Base-by-base conservation (phyloP, 164 flowering plant species). In the Annona cherimola region DNA sequence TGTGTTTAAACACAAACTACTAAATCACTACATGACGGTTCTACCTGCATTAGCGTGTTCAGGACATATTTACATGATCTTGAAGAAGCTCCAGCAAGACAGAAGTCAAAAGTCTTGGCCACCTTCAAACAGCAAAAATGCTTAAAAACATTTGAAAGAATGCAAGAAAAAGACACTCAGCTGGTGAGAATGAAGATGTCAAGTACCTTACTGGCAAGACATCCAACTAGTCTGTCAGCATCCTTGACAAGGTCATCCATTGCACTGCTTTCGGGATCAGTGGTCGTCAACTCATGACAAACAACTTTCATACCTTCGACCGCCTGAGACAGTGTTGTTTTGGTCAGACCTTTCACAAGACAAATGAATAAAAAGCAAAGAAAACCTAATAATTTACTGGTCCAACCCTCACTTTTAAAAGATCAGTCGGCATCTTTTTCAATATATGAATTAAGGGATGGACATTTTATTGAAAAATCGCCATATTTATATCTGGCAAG, bases 261-360 rank as follows among this genome's bases (percentile, higher is more conserved):
- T 16, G 78, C 78, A 77, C 84, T 80, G 75, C 91, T 88, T 69
- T 93, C 98, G 63, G 99, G 95, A 80, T 96, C 96, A 76, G 69
- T 86, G 1, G 85, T 86, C n/a, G 89, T 86, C 84, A 96, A 79
- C 84, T 91, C 97, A 86, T 93, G 95, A 80, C 99, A 93, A 50
- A 96, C 91, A 79, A 91, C 86, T 81, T 96, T 96, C 99, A 96
- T 96, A 73, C 98, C 99, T 84, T 93, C 97, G 74, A 96, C 98
- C 79, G 99, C 87, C 99, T 95, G 90, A 76, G 66, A 55, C 42
- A 44, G 35, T 2, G 57, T 9, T 9, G 14, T 50, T 5, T 11
- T 50, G 57, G 9, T 50, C 18, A 12, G 14, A 11, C 14, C 14
- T 16, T 50, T 50, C 18, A 50, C 1, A 12, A 9, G 57, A 50